A percentile compares a stretch with the other conserved stretches of the same genome.
phyloP scores from a whole-genome alignment of 2,329 filamentous ascomycete genomes.

The Tympanopsis confertula region DNA sequence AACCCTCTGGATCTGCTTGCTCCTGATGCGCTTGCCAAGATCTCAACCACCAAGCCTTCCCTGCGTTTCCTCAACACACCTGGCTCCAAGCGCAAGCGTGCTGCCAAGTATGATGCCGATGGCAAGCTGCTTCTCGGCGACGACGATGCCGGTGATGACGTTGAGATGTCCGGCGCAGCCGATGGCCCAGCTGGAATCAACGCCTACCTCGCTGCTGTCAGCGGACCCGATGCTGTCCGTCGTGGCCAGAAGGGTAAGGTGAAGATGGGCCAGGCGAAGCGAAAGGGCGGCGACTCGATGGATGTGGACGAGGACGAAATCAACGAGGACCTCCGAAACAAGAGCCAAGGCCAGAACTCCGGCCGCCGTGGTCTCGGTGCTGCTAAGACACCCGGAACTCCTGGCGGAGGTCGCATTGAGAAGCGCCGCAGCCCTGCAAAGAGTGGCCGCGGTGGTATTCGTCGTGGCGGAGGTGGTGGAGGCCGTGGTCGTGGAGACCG shows the following conservation, averaged over 20 bases:
- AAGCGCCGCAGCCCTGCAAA: conserved; percentile 14
- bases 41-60: conserved; percentile 77
- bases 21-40: conserved; percentile 77
- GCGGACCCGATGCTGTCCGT: conserved; percentile 53
- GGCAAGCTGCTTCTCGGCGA: conserved; percentile 69
- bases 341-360: not conserved
- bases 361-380: not conserved
- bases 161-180: conserved; percentile 26
- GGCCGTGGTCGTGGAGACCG: conserved; percentile 17
- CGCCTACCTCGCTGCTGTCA: conserved; percentile 60
- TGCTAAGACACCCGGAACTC: not conserved
- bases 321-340: conserved; percentile 34
- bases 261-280: conserved; percentile 58
- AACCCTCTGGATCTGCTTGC: conserved; percentile 91
- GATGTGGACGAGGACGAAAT: conserved; percentile 12
- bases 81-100: conserved; percentile 36
- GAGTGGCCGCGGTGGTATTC: conserved; percentile 15
- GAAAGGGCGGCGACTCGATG: conserved; percentile 23
- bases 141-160: conserved; percentile 52
- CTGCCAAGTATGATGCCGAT: conserved; percentile 62
- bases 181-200: conserved; percentile 43
- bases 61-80: conserved; percentile 28
- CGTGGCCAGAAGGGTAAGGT: conserved; percentile 56
- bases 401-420: conserved; percentile 8
- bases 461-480: conserved; percentile 14